Percentiles rank a stretch among this genome's conserved stretches.
phyloP scores from a whole-genome alignment of 2,329 filamentous ascomycete genomes.

The Tolypocladium amazonense region DNA sequence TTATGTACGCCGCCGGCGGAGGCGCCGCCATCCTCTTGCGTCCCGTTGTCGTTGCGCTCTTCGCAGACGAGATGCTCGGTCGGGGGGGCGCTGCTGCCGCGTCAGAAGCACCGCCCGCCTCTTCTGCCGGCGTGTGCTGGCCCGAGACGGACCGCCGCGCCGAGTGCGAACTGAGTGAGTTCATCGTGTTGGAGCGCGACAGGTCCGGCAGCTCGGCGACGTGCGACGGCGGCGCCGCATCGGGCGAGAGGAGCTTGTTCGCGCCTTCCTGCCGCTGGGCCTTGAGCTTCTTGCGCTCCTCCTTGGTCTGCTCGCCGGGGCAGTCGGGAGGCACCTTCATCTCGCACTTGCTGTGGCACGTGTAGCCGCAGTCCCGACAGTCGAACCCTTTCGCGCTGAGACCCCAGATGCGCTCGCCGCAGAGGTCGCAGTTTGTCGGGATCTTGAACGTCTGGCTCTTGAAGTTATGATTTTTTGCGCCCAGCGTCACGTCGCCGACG shows the following conservation, averaged over 20 bases:
- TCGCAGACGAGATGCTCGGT: conserved; percentile 15
- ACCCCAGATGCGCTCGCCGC: conserved; percentile 94
- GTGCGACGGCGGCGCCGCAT: conserved; percentile 27
- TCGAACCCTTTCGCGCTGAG: conserved; percentile 93
- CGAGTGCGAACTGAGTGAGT: conserved; percentile 75
- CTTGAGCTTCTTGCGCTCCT: conserved; percentile 92
- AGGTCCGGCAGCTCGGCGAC: conserved; percentile 57
- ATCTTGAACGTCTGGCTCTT: conserved; percentile 99
- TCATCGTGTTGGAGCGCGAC: conserved; percentile 78
- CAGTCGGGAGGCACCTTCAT: conserved; percentile 97
- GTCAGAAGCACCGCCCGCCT: conserved; percentile 22
- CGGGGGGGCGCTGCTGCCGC: conserved; percentile 13
- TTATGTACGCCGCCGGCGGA: conserved; percentile 72
- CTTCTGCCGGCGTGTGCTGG: conserved; percentile 39
- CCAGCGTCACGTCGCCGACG: conserved; percentile 85
- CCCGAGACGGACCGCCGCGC: conserved; percentile 50
- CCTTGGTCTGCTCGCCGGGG: conserved; percentile 85
- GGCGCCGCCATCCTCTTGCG: conserved; percentile 73
- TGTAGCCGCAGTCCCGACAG: conserved; percentile 93
- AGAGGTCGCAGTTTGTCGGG: conserved; percentile 95
- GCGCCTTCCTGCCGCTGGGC: conserved; percentile 72
- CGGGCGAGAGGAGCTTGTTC: conserved; percentile 44
- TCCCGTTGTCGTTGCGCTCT: conserved; percentile 15
- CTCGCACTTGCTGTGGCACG: conserved; percentile 96
- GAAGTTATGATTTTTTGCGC: conserved; percentile 93